Base-by-base conservation (phyloP, 495 filamentous ascomycete species). In the Aspergillus hancockii region DNA sequence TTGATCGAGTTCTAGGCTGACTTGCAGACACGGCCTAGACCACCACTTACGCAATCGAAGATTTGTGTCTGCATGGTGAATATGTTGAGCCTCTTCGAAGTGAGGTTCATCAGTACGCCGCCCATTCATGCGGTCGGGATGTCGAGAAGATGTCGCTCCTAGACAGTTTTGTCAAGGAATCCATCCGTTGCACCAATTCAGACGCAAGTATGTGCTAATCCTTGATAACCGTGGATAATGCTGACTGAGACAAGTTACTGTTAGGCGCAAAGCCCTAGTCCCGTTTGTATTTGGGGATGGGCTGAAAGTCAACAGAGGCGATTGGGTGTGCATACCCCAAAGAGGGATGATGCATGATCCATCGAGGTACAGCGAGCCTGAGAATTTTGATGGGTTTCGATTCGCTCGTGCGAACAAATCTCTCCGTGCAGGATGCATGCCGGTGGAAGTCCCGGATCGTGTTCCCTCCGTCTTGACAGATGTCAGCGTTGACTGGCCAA, bases 111-210 rank as follows among this genome's bases (percentile, higher is more conserved):
- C 19, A 55, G 23, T 41, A 31, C 14, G 25, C 23, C 36, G 22
- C 16, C 9, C 19, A 31, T 16, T 5, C 32, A 36, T 36, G 32
- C 13, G 28, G 14, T 12, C 18, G 34, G 5, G 28, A 19, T 7
- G 25, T 14, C 9, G 14, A 16, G 28, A 41, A 28, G 1, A 10
- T 55, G 3, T 40, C 54, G 19, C 54, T 55, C 1, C 28, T 55
- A n/a, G 54, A 55, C 6, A 55, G 54, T 10, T 55, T 55, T 18
- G 28, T 55, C 23, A 46, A 47, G 3, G 54, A 55, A 8, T 49
- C 54, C 2, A 18, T 28, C 1, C 54, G 54, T 31, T 28, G 23
- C 13, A 55, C 54, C 22, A 19, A 14, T 4, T 16, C 30, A 21
- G 54, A 55, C 3, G 23, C 41, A 10, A 46, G 54, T 55, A 34